phyloP scores from a whole-genome alignment of 192 early-diverging fungal species.

The Glomus cerebriforme region DNA sequence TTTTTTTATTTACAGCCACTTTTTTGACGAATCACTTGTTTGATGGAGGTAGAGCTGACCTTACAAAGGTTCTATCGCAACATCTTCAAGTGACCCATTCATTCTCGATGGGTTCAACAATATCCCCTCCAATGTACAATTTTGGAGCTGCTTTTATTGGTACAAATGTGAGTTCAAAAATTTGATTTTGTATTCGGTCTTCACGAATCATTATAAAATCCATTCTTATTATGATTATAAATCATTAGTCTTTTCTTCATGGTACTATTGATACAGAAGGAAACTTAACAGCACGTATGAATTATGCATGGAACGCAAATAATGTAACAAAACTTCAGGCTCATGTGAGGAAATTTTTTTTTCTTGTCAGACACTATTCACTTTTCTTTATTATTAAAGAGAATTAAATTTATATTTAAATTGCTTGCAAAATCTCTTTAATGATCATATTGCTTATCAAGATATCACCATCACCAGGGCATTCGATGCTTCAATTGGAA shows the following conservation, averaged over 20 bases:
- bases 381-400: background rate
- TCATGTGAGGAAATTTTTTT: constrained; percentile 38
- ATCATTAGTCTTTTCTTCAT: constrained; percentile 76
- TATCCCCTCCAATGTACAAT: constrained; percentile 84
- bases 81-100: constrained; percentile 96
- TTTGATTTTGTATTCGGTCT: background rate
- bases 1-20: constrained; percentile 50
- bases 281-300: constrained; percentile 78
- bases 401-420: background rate
- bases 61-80: constrained; percentile 88
- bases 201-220: background rate
- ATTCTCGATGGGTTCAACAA: constrained; percentile 82
- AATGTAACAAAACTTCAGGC: constrained; percentile 67
- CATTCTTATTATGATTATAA: background rate
- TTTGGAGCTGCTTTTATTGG: constrained; percentile 88
- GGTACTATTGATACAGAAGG: constrained; percentile 94
- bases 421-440: background rate
- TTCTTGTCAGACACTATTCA: background rate
- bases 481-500: constrained; percentile 91
- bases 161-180: constrained; percentile 55
- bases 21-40: constrained; percentile 88
- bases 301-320: constrained; percentile 79
- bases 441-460: background rate
- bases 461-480: constrained; percentile 72
- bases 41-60: constrained; percentile 93